These are phyloP conservation scores for Cerrena zonata DNA, from an alignment of 1,284 basidiomycete genomes.

Conservation along the genomic window DNA sequence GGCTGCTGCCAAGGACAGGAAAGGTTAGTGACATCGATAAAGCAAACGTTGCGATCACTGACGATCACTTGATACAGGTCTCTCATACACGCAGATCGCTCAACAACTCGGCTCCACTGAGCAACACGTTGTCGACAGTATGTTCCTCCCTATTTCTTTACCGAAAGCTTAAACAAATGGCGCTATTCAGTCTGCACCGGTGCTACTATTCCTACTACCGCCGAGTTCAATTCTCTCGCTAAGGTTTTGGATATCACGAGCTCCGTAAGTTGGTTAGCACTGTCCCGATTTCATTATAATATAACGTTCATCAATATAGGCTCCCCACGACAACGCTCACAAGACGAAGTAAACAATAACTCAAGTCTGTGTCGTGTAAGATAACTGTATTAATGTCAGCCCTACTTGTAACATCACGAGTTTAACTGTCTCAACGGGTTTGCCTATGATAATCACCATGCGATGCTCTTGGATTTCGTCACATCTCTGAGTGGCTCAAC, in stretches of 20 bases:
- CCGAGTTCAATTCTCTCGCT: conserved; percentile 51
- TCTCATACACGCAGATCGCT: conserved; percentile 45
- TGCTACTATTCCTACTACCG: conserved; percentile 35
- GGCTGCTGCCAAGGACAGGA: conserved; percentile 42
- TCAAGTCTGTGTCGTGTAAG: background rate
- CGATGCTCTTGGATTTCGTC: no score
- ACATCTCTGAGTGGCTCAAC: no score
- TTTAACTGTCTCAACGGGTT: no score
- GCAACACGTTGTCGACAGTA: conserved; percentile 50
- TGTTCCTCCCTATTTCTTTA: conserved; percentile 13
- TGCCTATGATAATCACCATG: no score
- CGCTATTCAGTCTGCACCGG: conserved; percentile 49
- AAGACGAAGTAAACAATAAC: conserved; percentile 8
- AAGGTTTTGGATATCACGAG: conserved; percentile 38
- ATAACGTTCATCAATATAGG: conserved; percentile 5
- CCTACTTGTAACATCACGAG: background rate
- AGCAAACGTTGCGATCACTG: conserved; percentile 2
- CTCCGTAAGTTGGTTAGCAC: conserved; percentile 26
- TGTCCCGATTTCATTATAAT: background rate
- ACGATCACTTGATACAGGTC: conserved; percentile 30
- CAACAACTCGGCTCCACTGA: conserved; percentile 33
- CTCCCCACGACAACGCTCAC: conserved; percentile 14
- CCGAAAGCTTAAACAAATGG: background rate
- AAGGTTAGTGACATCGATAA: conserved; percentile 32
- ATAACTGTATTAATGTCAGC: background rate